Evolutionary conservation across 2,329 filamentous ascomycete genomes (phyloP), one percentile per base, ranked within the genome.

Genomic region (Colletotrichum musicola): DNA sequence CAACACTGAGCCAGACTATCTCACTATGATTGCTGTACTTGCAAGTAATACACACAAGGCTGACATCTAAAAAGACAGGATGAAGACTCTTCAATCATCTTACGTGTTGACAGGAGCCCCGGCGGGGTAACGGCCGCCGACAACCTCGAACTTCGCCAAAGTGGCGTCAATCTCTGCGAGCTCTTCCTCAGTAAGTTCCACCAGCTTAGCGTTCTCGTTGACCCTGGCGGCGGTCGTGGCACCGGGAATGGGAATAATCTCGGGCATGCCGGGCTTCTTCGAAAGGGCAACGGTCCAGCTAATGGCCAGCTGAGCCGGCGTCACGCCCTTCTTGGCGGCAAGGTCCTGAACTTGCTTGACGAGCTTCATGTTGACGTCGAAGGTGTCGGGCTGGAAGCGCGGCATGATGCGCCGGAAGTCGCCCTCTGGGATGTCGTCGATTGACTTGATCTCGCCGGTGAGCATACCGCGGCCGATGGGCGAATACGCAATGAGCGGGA

Each of bases 401-500:
- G 90, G 90, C 22, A 83, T 74, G 18, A 72, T 60, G 20, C 77
- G 80, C 22, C 84, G 78, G 47, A 81, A 73, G 74, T 89, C 86
- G 44, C 82, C 81, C 53, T 86, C 79, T 3, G 84, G 83, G 44
- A 93, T 78, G 72, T 93, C 90, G 1, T 85, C 79, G 13, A 70
- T 58, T 14, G 79, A 83, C 74, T 84, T 86, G 78, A 89, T 80
- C 69, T 84, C 77, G 6, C 88, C 88, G 0, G 87, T 87, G 63
- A 91, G 77, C 62, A 85, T 25, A 1, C 85, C 85, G 27, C 87
- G 82, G 4, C 92, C 90, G 0, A 94, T 82, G 1, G 93, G 92
- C 51, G 90, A 91, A 79, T 94, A 95, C 0, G 90, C 91, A 42
- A 93, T 79, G 55, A 95, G 81, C 0, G 91, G 90, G 68, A 95